Evolutionary conservation across 495 filamentous ascomycete genomes (phyloP), one percentile per base, ranked within the genome.

Genomic region (Trichocladium antarcticum): DNA sequence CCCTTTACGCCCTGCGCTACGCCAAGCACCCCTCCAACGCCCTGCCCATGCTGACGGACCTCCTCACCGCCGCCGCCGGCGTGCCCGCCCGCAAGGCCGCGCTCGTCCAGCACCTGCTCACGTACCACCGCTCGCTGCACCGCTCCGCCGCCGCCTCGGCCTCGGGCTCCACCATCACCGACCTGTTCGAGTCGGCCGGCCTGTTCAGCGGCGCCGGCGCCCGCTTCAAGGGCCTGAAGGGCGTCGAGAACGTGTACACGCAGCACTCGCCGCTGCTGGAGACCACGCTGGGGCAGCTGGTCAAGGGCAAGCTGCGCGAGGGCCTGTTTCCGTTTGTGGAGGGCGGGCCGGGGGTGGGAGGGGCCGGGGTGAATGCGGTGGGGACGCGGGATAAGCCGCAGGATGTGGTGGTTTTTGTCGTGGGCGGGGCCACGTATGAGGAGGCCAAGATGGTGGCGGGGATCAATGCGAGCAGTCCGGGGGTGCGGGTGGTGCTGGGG

Each of bases 161-260:
- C 28, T 54, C 58, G 32, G 86, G 85, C 27, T 10, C 9, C 31
- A 2, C 12, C 31, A 84, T 95, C 57, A 80, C 85, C 2, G 90
- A 95, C 51, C 76, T 95, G 7, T 98, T 97, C 60, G 89, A 96
- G 59, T 84, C 85, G 0, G 81, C 85, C 1, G 89, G 86, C 6
- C 85, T 98, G 47, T 95, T 98, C 68, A 86, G 85, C 27, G 85
- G 85, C 14, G 89, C 92, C 3, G 76, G 89, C 27, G 84, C 84
- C 57, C 82, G 89, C 2, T 89, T 98, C 67, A 94, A 94, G 62
- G 93, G 90, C 2, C 74, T 98, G 15, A 95, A 95, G 60, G 92
- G 92, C 12, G 89, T 97, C 4, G 92, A 98, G 62, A 98, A 98
- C 56, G 92, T 98, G 17, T 98, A 97, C 64, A 98, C 92, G 0